Evolutionary conservation across 345 rosid genomes (phyloP).

Genomic region (Citrus maxima): DNA sequence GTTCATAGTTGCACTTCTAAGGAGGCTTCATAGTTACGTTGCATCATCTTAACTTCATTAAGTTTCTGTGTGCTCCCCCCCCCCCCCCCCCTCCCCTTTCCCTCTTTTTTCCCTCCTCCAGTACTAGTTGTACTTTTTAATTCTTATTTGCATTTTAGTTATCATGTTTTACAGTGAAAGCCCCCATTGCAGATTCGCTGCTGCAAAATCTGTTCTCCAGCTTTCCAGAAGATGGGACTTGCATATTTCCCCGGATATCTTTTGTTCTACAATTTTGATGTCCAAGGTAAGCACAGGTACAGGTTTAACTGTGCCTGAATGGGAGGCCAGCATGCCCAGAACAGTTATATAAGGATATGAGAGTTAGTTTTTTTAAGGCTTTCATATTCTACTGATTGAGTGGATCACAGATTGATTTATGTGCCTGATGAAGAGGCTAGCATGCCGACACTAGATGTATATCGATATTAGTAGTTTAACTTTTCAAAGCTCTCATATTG

Average conservation of each 20-base stretch:
- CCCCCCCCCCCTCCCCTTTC: too few species aligned
- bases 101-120: not conserved
- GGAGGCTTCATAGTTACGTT: not conserved
- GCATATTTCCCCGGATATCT: constrained; percentile 68
- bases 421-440: too few species aligned
- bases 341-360: not conserved
- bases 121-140: not conserved
- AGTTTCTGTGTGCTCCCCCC: not conserved
- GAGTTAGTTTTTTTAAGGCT: not conserved
- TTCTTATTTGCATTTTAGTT: constrained; percentile 7
- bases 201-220: constrained; percentile 80
- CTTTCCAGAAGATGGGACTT: constrained; percentile 95
- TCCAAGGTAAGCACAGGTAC: constrained; percentile 53
- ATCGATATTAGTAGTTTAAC: too few species aligned
- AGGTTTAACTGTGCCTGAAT: constrained; percentile 15
- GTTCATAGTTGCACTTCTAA: not conserved
- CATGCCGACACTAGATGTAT: too few species aligned
- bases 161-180: constrained; percentile 46
- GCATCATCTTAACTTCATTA: not conserved
- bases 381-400: not conserved
- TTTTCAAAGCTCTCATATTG: too few species aligned
- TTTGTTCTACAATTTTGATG: constrained; percentile 52
- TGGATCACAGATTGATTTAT: not conserved
- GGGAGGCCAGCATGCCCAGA: not conserved
- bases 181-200: constrained; percentile 61